Conservation (phyloP, 1,284 basidiomycete genomes). For the Trichosporon sp. region DNA sequence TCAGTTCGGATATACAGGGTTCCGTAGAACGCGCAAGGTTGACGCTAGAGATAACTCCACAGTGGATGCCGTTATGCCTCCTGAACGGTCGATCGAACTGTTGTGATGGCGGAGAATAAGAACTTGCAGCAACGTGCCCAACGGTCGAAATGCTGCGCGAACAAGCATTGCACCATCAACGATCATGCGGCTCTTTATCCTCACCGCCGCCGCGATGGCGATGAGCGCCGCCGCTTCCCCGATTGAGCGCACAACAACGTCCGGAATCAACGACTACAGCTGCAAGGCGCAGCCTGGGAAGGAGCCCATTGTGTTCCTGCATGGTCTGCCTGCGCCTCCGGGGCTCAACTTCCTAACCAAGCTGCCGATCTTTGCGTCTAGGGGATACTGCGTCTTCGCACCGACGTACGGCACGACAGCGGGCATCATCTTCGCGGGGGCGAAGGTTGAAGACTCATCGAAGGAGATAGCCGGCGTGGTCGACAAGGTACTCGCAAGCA, state of each 20-base stretch:
- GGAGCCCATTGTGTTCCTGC: conserved; percentile 25
- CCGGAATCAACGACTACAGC: conserved; percentile 24
- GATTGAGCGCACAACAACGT: background rate
- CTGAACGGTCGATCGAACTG: background rate
- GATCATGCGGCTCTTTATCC: background rate
- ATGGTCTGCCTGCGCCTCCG: conserved; percentile 23
- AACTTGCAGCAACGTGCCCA: too few species aligned
- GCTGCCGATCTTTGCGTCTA: background rate
- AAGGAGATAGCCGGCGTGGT: background rate
- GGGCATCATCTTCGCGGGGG: background rate
- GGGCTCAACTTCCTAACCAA: conserved; percentile 24
- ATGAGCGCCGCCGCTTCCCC: too few species aligned
- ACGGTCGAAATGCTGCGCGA: too few species aligned
- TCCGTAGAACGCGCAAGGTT: background rate
- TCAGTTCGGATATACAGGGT: background rate
- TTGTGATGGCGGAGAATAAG: background rate
- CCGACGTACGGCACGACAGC: background rate
- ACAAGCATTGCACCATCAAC: background rate
- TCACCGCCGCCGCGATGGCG: background rate
- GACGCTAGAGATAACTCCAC: background rate
- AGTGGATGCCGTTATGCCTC: background rate
- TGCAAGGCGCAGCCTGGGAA: conserved; percentile 21
- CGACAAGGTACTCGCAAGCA: background rate
- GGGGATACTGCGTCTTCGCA: background rate
- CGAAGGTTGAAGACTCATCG: background rate